These are phyloP conservation scores for Hanseniaspora guilliermondii DNA, from an alignment of 805 yeast species.

Conservation along the genomic window DNA sequence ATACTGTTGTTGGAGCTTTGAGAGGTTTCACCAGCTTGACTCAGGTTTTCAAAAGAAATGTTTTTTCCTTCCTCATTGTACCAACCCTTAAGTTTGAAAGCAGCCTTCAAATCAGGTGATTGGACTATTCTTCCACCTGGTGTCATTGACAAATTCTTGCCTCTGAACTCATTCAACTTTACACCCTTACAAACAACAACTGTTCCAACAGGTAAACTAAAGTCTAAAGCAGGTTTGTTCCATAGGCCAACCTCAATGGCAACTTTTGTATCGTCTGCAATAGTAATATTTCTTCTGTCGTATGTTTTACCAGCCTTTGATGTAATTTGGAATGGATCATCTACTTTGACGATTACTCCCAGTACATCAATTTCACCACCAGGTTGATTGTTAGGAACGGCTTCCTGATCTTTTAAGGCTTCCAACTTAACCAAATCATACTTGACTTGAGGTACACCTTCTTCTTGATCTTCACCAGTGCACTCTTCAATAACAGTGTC, in stretches of 20 bases:
- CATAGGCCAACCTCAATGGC: slow-evolving; percentile 75
- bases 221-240: slow-evolving; percentile 78
- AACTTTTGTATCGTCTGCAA: slow-evolving; percentile 75
- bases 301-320: slow-evolving; percentile 86
- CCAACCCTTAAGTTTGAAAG: slow-evolving; percentile 88
- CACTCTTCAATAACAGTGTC: slow-evolving; percentile 67
- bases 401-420: slow-evolving; percentile 50
- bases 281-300: slow-evolving; percentile 75
- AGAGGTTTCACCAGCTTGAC: slow-evolving; percentile 32
- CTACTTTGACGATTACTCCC: slow-evolving; percentile 71
- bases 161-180: slow-evolving; percentile 76
- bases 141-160: slow-evolving; percentile 69
- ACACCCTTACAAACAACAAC: slow-evolving; percentile 90
- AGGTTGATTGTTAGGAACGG: slow-evolving; percentile 33
- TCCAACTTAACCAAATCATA: slow-evolving; percentile 64
- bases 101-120: slow-evolving; percentile 83
- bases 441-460: slow-evolving; percentile 64
- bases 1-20: slow-evolving; percentile 26
- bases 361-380: slow-evolving; percentile 63
- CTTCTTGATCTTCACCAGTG: slow-evolving; percentile 35
- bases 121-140: slow-evolving; percentile 62
- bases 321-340: slow-evolving; percentile 62
- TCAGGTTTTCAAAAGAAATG: slow-evolving; percentile 50
- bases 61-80: slow-evolving; percentile 65
- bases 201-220: slow-evolving; percentile 58